A percentile compares a stretch with the other conserved stretches of the same genome.
phyloP scores from a whole-genome alignment of 176 grass and related monocot genomes.

The Sorghum bicolor region Sorghum_bicolor_NCBIv3 NC_012872.2:17132001-17132500 shows the following conservation, averaged over 20 bases:
- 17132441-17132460: background rate
- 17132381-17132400: background rate
- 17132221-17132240: background rate
- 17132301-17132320: background rate
- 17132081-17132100: background rate
- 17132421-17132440: background rate
- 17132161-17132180: background rate
- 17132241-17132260: background rate
- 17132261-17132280: background rate
- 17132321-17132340: slow-evolving; percentile 10
- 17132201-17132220: background rate
- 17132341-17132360: background rate
- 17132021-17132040: slow-evolving; percentile 24
- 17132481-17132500: background rate
- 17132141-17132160: background rate
- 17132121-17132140: background rate
- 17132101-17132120: background rate
- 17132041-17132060: background rate
- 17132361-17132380: background rate
- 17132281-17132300: background rate
- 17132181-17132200: background rate
- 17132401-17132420: background rate
- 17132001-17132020: slow-evolving; percentile 7
- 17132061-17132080: background rate
- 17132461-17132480: background rate